Base-by-base conservation (phyloP, 495 filamentous ascomycete species). In the Aspergillus indologenus region DNA sequence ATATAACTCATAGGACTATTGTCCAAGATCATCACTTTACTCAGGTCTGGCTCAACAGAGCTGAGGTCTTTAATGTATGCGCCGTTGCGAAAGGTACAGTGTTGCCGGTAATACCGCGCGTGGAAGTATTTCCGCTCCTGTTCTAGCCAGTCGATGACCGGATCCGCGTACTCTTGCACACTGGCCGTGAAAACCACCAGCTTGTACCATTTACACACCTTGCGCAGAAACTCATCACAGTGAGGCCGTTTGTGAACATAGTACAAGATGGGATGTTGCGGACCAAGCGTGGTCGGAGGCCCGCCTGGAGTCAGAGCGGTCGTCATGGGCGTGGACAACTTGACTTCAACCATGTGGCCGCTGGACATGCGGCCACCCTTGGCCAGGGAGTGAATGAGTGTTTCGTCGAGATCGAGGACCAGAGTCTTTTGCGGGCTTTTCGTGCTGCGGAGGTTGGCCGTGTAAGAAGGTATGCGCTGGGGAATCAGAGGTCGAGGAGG, bases 331-430 rank as follows among this genome's bases (percentile, higher is more conserved):
- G 83, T 77, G 64, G 87, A 85, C 50, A 98, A 82, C 66, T 93
- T 94, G 63, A 98, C 94, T 75, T 98, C 94, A 31, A 98, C 93
- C 94, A 98, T 98, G 73, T 98, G 95, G 21, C 94, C 94, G 23
- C 90, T 92, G 63, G 87, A 90, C 91, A 96, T 97, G 44, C 92
- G 85, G 40, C 93, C 92, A 24, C 94, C 94, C 71, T 96, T 97
- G 47, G 93, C 91, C 75, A 97, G 87, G 69, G 91, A 96, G 76
- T 98, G 94, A 66, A 98, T 98, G 53, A 98, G 77, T 0, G 94
- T 98, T 68, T 98, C 94, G 70, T 98, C 94, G 17, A 98, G 83
- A 69, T 98, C 94, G 24, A 98, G 80, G 63, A 98, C 93, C 58
- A 98, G 72, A 2, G 94, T 98, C 75, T 98, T 98, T 68, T 92